Conservation (phyloP, 2,329 filamentous ascomycete genomes). For the Alternaria sp. region DNA sequence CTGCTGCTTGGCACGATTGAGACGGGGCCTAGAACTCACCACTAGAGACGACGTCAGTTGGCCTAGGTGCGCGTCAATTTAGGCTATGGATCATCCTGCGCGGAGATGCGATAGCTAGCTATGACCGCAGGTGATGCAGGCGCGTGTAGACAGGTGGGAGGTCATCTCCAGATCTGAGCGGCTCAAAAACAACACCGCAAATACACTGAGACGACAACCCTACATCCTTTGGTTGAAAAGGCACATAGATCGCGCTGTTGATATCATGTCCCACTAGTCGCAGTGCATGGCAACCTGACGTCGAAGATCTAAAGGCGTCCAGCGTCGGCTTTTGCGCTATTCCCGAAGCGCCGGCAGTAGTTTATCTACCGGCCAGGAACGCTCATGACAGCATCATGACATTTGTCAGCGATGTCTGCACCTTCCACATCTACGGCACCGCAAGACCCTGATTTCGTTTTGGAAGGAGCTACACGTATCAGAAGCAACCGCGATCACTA, state of each 20-base stretch:
- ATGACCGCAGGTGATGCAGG: not conserved
- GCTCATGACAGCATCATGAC: not conserved
- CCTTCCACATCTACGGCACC: not conserved
- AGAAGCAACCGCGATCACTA: not conserved
- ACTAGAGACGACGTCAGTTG: not conserved
- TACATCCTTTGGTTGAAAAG: not conserved
- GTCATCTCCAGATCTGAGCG: not conserved
- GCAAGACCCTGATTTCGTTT: no score
- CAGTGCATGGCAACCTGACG: not conserved
- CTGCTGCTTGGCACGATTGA: not conserved
- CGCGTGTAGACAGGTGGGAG: not conserved
- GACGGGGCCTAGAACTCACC: constrained; percentile 4
- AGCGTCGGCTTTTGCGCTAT: not conserved
- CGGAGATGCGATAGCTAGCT: not conserved
- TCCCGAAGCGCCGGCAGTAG: not conserved
- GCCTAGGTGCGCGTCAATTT: not conserved
- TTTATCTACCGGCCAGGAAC: not conserved
- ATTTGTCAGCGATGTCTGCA: not conserved
- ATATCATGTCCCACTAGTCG: not conserved
- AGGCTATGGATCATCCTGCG: not conserved
- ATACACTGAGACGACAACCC: not conserved
- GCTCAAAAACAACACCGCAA: no score
- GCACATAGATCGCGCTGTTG: not conserved
- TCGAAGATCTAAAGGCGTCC: not conserved
- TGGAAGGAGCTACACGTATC: not conserved